phyloP scores from a whole-genome alignment of 208 protist genomes.

The Trypanosoma cruzi region DNA sequence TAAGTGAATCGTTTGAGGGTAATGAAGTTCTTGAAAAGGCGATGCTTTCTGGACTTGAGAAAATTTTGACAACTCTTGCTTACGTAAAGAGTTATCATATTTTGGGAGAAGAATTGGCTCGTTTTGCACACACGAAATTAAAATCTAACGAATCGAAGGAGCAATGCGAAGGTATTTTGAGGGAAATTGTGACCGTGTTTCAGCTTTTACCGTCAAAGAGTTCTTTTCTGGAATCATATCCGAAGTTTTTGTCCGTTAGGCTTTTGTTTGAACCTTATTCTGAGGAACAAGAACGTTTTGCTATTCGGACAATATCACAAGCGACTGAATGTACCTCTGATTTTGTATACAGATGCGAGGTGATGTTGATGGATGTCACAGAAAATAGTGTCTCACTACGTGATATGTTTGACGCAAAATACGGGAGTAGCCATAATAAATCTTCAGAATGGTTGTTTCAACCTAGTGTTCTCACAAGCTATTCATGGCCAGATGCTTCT shows the following conservation, averaged over 20 bases:
- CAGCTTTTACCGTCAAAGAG: constrained; percentile 22
- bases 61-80: neutral
- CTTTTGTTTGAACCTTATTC: constrained; percentile 25
- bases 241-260: constrained; percentile 16
- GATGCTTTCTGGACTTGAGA: constrained; percentile 16
- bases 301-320: constrained; percentile 22
- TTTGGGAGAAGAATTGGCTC: constrained; percentile 27
- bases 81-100: constrained; percentile 9
- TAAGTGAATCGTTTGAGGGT: constrained; percentile 14
- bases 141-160: constrained; percentile 6
- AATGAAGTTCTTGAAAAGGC: constrained; percentile 17
- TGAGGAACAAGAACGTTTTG: constrained; percentile 17
- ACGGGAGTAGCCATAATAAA: neutral
- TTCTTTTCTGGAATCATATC: constrained; percentile 28
- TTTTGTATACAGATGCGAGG: constrained; percentile 27
- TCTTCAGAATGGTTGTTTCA: constrained; percentile 11
- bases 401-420: constrained; percentile 14
- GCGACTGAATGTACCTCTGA: constrained; percentile 23
- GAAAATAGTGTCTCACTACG: constrained; percentile 8
- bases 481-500: constrained; percentile 25
- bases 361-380: constrained; percentile 30
- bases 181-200: constrained; percentile 28
- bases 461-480: constrained; percentile 26
- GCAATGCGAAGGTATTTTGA: constrained; percentile 6
- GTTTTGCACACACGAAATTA: constrained; percentile 19